Percentiles rank a stretch among this genome's conserved stretches.
Evolutionary conservation across 768 basidiomycete genomes (phyloP).

Genomic region (Phaeotremella fagi): DNA sequence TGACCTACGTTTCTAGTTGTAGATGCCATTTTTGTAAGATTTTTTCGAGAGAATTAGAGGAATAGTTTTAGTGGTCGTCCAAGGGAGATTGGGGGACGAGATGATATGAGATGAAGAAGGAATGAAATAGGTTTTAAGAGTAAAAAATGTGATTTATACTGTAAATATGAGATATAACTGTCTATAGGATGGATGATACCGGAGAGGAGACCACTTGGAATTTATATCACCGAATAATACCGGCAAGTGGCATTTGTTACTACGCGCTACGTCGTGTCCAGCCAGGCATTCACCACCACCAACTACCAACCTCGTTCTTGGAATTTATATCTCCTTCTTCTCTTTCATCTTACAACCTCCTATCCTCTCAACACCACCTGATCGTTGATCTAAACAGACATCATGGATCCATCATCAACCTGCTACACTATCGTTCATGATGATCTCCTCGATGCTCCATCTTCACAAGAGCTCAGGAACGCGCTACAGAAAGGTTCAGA

Average conservation of each 20-base stretch:
- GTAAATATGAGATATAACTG: too few species aligned
- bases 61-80: not conserved
- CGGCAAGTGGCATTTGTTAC: not conserved
- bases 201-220: too few species aligned
- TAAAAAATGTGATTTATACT: too few species aligned
- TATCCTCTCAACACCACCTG: not conserved
- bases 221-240: too few species aligned
- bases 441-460: conserved; percentile 54
- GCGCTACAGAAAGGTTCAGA: conserved; percentile 91
- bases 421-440: conserved; percentile 49
- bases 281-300: too few species aligned
- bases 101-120: not conserved
- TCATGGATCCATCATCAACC: conserved; percentile 45
- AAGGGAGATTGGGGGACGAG: not conserved
- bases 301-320: too few species aligned
- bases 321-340: not conserved
- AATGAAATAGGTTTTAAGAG: too few species aligned
- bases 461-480: conserved; percentile 73
- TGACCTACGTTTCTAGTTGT: conserved; percentile 33
- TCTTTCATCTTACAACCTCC: not conserved
- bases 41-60: not conserved
- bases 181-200: too few species aligned
- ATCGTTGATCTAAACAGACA: not conserved
- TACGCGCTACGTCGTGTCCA: too few species aligned
- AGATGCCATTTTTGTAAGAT: conserved; percentile 17